These are phyloP conservation scores for Clonostachys rhizophaga DNA, from an alignment of 2,329 filamentous ascomycete species.

Conservation along the genomic window DNA sequence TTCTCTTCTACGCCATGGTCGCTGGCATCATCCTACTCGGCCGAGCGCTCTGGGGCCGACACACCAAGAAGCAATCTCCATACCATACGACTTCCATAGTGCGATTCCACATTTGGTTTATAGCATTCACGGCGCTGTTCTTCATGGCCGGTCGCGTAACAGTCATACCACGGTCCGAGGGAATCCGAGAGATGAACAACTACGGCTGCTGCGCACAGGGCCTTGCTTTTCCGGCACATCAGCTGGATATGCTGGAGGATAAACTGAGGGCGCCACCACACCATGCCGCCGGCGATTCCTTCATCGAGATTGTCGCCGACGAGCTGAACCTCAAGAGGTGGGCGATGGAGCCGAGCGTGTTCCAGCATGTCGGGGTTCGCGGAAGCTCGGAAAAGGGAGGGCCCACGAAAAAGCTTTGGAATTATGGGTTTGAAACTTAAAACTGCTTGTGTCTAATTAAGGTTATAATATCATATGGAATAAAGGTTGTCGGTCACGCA, in stretches of 20 bases:
- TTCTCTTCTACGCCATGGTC: not conserved
- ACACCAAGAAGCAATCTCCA: too few species aligned
- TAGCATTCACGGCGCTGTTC: slow-evolving; percentile 3
- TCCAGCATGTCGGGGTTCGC: slow-evolving; percentile 6
- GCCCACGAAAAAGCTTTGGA: slow-evolving; percentile 4
- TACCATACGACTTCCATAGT: too few species aligned
- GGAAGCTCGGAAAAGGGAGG: slow-evolving; percentile 2
- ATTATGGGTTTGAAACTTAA: slow-evolving; percentile 4
- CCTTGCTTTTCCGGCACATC: slow-evolving; percentile 2
- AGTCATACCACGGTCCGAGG: slow-evolving; percentile 1
- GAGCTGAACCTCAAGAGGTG: slow-evolving; percentile 1
- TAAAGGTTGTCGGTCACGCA: too few species aligned
- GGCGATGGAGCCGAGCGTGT: slow-evolving; percentile 3
- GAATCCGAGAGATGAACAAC: slow-evolving; percentile 4
- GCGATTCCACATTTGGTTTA: not conserved
- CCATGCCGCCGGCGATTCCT: slow-evolving; percentile 2
- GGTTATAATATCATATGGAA: too few species aligned
- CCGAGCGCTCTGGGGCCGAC: not conserved
- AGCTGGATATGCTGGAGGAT: slow-evolving; percentile 1
- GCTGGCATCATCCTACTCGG: not conserved
- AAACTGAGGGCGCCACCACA: slow-evolving; percentile 1
- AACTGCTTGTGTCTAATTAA: too few species aligned
- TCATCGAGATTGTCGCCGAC: slow-evolving; percentile 5
- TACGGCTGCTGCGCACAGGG: slow-evolving; percentile 6
- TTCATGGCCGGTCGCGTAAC: slow-evolving; percentile 4